Conservation (phyloP, 2,329 filamentous ascomycete species). For the Fusarium napiforme region DNA sequence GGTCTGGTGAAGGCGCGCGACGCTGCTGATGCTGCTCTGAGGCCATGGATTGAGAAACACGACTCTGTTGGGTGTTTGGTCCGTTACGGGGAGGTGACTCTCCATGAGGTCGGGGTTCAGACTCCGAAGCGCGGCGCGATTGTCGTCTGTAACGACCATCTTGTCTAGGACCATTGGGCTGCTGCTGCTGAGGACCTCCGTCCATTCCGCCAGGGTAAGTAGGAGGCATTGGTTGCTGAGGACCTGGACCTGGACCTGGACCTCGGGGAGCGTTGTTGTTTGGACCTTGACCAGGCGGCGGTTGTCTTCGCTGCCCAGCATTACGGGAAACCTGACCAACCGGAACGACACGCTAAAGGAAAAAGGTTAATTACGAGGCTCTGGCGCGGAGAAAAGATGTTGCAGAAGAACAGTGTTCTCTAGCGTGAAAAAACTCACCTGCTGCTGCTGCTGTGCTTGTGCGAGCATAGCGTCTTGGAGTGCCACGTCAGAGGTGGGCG, state of each 20-base stretch:
- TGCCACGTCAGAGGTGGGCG: slow-evolving; percentile 44
- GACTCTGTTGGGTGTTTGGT: slow-evolving; percentile 34
- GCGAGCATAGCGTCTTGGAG: slow-evolving; percentile 46
- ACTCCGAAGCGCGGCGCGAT: slow-evolving; percentile 39
- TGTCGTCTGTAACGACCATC: slow-evolving; percentile 40
- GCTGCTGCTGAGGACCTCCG: slow-evolving; percentile 29
- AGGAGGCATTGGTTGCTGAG: slow-evolving; percentile 33
- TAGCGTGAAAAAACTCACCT: slow-evolving; percentile 30
- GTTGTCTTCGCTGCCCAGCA: slow-evolving; percentile 37
- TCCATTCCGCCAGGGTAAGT: slow-evolving; percentile 37
- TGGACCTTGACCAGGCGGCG: slow-evolving; percentile 4
- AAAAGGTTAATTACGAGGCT: slow-evolving; percentile 18
- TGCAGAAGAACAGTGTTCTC: not conserved
- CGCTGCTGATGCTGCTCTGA: slow-evolving; percentile 34
- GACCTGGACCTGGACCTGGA: not conserved
- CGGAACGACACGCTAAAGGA: slow-evolving; percentile 41
- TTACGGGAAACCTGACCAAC: slow-evolving; percentile 39
- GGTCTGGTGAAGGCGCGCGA: slow-evolving; percentile 29
- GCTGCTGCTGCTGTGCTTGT: slow-evolving; percentile 44
- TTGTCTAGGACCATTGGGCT: slow-evolving; percentile 26
- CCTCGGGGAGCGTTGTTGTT: slow-evolving; percentile 9
- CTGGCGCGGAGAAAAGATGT: slow-evolving; percentile 23
- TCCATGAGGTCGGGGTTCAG: slow-evolving; percentile 22
- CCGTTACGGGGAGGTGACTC: slow-evolving; percentile 23
- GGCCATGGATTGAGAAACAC: slow-evolving; percentile 25